Conservation (phyloP, 345 rosid species). For the Heritiera littoralis region DNA sequence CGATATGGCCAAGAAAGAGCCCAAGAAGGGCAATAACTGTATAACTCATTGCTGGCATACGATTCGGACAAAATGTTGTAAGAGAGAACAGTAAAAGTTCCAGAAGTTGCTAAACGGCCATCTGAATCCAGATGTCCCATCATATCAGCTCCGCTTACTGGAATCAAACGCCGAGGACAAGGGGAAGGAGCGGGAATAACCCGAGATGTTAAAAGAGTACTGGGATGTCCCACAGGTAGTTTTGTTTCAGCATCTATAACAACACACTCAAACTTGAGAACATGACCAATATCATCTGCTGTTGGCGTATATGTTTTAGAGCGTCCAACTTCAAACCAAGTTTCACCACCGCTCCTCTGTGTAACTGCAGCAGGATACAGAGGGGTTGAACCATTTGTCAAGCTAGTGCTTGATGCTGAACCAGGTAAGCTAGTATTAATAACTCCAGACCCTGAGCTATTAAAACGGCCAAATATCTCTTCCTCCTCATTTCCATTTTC, state of each 20-base stretch:
- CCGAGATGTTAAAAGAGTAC: slow-evolving; percentile 74
- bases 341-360: slow-evolving; percentile 84
- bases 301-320: slow-evolving; percentile 92
- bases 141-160: slow-evolving; percentile 64
- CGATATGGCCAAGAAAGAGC: slow-evolving; percentile 99
- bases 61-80: slow-evolving; percentile 90
- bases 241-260: slow-evolving; percentile 83
- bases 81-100: slow-evolving; percentile 88
- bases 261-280: slow-evolving; percentile 92
- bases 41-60: slow-evolving; percentile 71
- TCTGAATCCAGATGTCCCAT: slow-evolving; percentile 70
- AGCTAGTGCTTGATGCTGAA: slow-evolving; percentile 61
- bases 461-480: slow-evolving; percentile 81
- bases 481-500: slow-evolving; percentile 92
- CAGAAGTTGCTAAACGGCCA: slow-evolving; percentile 61
- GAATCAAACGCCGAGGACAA: slow-evolving; percentile 75
- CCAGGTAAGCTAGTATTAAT: slow-evolving; percentile 56
- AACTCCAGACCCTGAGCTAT: slow-evolving; percentile 74
- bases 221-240: slow-evolving; percentile 59
- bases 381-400: slow-evolving; percentile 73
- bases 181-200: slow-evolving; percentile 89
- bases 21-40: slow-evolving; percentile 98
- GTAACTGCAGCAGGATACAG: slow-evolving; percentile 65
- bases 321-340: slow-evolving; percentile 93
- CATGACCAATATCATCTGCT: slow-evolving; percentile 88